Evolutionary conservation across 2,329 filamentous ascomycete species (phyloP).

Genomic region (Neodidymelliopsis sp.): DNA sequence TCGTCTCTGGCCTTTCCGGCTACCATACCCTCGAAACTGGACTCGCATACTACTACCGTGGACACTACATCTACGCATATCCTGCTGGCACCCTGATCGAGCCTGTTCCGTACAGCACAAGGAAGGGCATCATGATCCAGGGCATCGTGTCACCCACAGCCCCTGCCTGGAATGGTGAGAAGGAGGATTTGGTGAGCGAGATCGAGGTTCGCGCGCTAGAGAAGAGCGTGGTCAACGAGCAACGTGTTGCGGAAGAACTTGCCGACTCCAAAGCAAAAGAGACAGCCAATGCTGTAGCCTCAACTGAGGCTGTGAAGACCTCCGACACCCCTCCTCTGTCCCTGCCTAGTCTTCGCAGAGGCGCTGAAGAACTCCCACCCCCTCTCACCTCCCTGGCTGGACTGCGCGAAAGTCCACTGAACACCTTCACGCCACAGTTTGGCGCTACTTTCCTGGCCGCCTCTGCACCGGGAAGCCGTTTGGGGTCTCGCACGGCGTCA

Average conservation of each 20-base stretch:
- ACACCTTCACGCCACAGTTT: constrained; percentile 30
- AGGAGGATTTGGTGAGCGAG: constrained; percentile 15
- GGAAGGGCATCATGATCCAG: constrained; percentile 27
- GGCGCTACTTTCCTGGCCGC: constrained; percentile 31
- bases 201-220: constrained; percentile 21
- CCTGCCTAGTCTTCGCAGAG: neutral
- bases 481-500: constrained; percentile 20
- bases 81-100: constrained; percentile 27
- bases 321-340: neutral
- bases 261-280: constrained; percentile 8
- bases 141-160: constrained; percentile 16
- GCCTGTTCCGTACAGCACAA: constrained; percentile 28
- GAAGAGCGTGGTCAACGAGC: constrained; percentile 7
- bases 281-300: neutral
- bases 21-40: constrained; percentile 30
- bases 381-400: neutral
- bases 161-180: constrained; percentile 16
- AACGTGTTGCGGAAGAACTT: constrained; percentile 13
- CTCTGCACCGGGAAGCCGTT: constrained; percentile 35
- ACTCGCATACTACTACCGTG: constrained; percentile 42
- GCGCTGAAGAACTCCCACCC: neutral
- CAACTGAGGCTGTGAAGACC: neutral
- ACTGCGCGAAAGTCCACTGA: neutral
- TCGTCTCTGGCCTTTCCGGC: constrained; percentile 35
- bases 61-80: constrained; percentile 38